Base-by-base conservation (phyloP, 2,329 filamentous ascomycete genomes). In the Diplocarpon rosae region DNA sequence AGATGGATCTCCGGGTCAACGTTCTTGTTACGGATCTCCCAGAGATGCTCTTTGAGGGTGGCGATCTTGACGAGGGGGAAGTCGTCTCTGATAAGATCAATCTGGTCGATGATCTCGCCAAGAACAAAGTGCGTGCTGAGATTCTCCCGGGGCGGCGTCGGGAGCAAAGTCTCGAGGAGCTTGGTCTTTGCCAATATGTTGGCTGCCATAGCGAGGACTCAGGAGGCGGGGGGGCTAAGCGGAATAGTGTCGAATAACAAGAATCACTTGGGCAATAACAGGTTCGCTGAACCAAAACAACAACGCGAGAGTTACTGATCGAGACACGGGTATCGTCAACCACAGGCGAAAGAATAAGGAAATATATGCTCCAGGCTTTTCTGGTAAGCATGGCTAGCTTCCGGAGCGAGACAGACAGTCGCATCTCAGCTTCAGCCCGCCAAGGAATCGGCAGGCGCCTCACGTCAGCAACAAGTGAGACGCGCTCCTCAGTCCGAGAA, bases 101-200 rank as follows among this genome's bases (percentile, higher is more conserved):
- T 53, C 35, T 62, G 59, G 10, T 58, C 48, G 15, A 63, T 52
- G 17, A 65, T 63, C 24, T 65, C 57, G 8, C 56, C 51, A 13
- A 65, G 56, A 27, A 64, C 58, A 38, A 59, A 59, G 16, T 56
- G 48, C 0, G 47, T 47, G 33, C 32, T 51, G 9, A 61, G 49
- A 15, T 61, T 56, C 13, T 56, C 50, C n/a, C 42, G 39, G 1
- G 47, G 50, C 5, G 54, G 54, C 0, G 24, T 27, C 2, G 54
- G 54, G 8, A 56, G 48, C n/a, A 43, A 15, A 3, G 30, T 15
- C 29, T 43, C 33, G 16, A 45, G 37, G 13, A 16, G 42, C 14
- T 31, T 45, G 24, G 30, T 27, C 32, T 35, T 45, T 20, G 39
- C 39, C 15, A 37, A 30, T 5, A 39, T 30, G 33, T 42, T 33